Conservation (phyloP, 352 stramenopile species). For the Phytophthora citricola region DNA sequence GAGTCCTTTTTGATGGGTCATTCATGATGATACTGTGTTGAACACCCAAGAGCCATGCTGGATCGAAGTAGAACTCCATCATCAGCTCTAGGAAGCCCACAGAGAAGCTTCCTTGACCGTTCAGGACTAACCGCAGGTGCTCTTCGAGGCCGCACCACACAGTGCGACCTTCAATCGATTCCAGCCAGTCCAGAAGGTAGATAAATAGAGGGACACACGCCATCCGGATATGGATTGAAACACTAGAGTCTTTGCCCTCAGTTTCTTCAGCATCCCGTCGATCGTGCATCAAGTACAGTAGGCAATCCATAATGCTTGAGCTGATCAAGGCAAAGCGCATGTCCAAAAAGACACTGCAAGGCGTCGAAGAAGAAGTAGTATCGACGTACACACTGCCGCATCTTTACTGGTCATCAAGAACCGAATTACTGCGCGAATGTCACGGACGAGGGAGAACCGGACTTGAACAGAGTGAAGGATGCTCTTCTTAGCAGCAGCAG, state of each 20-base stretch:
- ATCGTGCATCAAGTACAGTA: conserved; percentile 67
- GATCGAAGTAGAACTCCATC: conserved; percentile 89
- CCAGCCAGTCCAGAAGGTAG: conserved; percentile 80
- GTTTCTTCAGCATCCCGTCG: conserved; percentile 16
- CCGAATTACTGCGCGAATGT: conserved; percentile 66
- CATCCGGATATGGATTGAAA: conserved; percentile 50
- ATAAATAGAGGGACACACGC: conserved; percentile 73
- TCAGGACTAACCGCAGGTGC: conserved; percentile 71
- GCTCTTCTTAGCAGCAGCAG: conserved; percentile 24
- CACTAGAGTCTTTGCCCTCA: conserved; percentile 10
- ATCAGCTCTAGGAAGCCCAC: conserved; percentile 80
- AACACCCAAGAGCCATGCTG: conserved; percentile 57
- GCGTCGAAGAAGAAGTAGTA: conserved; percentile 66
- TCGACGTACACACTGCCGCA: conserved; percentile 48
- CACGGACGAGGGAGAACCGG: conserved; percentile 75
- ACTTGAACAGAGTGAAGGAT: conserved; percentile 61
- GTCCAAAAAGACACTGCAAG: conserved; percentile 71
- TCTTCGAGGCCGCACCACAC: conserved; percentile 89
- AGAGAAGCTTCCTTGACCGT: conserved; percentile 75
- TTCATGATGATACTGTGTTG: conserved; percentile 90
- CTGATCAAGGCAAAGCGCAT: conserved; percentile 79
- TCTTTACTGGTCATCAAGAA: conserved; percentile 74
- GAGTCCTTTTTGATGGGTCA: conserved; percentile 81
- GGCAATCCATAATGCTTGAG: conserved; percentile 78
- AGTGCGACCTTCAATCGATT: conserved; percentile 82